Percentiles rank a stretch among this genome's conserved stretches.
phyloP scores from a whole-genome alignment of 169 alveolate genomes.

The Plasmodium falciparum region DNA sequence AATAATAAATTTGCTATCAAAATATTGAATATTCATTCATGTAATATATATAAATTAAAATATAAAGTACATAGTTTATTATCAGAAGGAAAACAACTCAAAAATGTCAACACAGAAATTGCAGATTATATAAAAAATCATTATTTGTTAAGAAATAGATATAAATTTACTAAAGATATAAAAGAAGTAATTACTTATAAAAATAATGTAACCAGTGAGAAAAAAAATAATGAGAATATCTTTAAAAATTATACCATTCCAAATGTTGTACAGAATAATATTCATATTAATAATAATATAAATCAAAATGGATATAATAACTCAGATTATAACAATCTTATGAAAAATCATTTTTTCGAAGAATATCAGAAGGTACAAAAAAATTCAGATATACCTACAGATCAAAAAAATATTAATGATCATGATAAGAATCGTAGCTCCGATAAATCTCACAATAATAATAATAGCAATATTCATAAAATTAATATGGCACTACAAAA shows the following conservation, averaged over 20 bases:
- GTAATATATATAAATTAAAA: conserved; percentile 72
- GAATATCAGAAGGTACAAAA: no score
- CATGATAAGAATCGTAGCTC: background rate
- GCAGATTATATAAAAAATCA: conserved; percentile 18
- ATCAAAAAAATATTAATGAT: background rate
- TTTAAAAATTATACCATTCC: conserved; percentile 1
- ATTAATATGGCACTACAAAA: background rate
- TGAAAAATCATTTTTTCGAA: no score
- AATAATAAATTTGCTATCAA: conserved; percentile 78
- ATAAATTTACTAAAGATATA: background rate
- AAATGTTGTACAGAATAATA: background rate
- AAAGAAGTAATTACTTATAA: conserved; percentile 7
- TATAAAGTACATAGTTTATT: conserved; percentile 80
- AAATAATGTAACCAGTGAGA: conserved; percentile 1
- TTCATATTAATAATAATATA: background rate
- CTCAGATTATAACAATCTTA: background rate
- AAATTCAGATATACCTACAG: no score
- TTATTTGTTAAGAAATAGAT: background rate
- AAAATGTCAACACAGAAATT: conserved; percentile 76
- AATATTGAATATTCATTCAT: conserved; percentile 74
- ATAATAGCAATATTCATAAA: background rate
- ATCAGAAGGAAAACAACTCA: conserved; percentile 80
- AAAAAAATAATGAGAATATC: conserved; percentile 5
- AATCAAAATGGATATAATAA: background rate
- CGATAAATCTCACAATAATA: background rate